Evolutionary conservation across 2,329 filamentous ascomycete species (phyloP).

Genomic region (Rugonectria rugulosa): DNA sequence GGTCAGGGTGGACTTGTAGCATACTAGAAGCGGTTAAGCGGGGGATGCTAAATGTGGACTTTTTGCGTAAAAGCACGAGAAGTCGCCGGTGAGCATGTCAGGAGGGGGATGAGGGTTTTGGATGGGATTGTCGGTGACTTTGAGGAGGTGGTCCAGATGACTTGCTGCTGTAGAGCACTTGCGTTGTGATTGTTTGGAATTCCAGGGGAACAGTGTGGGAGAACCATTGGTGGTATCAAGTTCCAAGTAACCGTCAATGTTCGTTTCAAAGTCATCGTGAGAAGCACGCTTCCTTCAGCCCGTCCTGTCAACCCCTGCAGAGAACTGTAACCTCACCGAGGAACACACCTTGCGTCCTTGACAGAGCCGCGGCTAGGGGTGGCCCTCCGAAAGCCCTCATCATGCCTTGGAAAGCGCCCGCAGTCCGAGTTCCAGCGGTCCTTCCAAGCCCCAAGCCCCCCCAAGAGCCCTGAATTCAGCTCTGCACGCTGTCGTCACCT

Average conservation of each 20-base stretch:
- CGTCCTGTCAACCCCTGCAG: too few relatives aligned
- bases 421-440: slow-evolving; percentile 12
- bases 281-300: too few relatives aligned
- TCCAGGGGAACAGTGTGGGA: too few relatives aligned
- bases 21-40: slow-evolving; percentile 28
- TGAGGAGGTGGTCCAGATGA: neutral
- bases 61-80: too few relatives aligned
- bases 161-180: too few relatives aligned
- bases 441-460: too few relatives aligned
- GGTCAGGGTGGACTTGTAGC: neutral
- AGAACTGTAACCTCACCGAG: slow-evolving; percentile 15
- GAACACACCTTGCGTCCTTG: slow-evolving; percentile 13
- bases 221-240: too few relatives aligned
- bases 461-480: too few relatives aligned
- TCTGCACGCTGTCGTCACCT: slow-evolving; percentile 31
- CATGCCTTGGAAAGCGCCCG: neutral
- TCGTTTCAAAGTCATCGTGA: too few relatives aligned
- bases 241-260: too few relatives aligned
- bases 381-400: slow-evolving; percentile 1
- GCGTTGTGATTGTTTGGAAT: too few relatives aligned
- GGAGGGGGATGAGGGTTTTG: slow-evolving; percentile 14
- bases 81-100: slow-evolving; percentile 7
- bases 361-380: slow-evolving; percentile 14
- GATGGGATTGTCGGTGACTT: too few relatives aligned
- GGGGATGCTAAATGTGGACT: slow-evolving; percentile 32